A percentile compares a stretch with the other conserved stretches of the same genome.
These are phyloP conservation scores for Hansenula sp. DNA, from an alignment of 1,139 yeast genomes.

Conservation along the genomic window DNA sequence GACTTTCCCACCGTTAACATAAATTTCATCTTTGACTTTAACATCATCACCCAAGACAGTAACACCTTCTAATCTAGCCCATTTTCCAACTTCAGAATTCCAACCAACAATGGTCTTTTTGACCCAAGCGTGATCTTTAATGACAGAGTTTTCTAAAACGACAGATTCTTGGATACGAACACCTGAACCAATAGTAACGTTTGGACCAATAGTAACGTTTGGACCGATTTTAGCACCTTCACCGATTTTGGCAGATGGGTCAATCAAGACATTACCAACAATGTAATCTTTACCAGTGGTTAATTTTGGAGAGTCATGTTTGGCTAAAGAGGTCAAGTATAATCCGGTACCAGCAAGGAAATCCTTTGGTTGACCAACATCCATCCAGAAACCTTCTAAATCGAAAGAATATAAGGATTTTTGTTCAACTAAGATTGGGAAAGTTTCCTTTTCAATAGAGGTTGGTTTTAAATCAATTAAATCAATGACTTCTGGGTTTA, in stretches of 20 bases:
- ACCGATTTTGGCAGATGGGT: conserved; percentile 92
- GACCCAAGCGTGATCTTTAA: conserved; percentile 97
- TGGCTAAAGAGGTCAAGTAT: conserved; percentile 82
- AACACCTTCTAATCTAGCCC: conserved; percentile 99
- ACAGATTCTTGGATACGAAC: conserved; percentile 98
- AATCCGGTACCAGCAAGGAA: conserved; percentile 95
- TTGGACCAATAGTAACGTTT: conserved; percentile 96
- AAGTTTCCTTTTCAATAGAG: conserved; percentile 98
- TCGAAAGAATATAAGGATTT: conserved; percentile 92
- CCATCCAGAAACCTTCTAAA: conserved; percentile 99
- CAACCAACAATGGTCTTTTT: conserved; percentile 98
- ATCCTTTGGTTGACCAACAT: conserved; percentile 99
- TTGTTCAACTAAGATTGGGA: conserved; percentile 91
- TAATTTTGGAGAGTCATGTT: conserved; percentile 72
- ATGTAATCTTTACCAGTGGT: conserved; percentile 58
- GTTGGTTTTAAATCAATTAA: conserved; percentile 97
- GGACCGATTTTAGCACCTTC: conserved; percentile 97
- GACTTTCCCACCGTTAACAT: conserved; percentile 98
- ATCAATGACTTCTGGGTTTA: conserved; percentile 96
- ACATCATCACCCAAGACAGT: conserved; percentile 99
- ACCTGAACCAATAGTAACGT: conserved; percentile 95
- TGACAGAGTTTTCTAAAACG: conserved; percentile 82
- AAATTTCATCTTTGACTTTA: conserved; percentile 95
- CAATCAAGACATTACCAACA: conserved; percentile 93
- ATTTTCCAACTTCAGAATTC: conserved; percentile 97